Percentiles rank a stretch among this genome's conserved stretches.
Conservation (phyloP, 306 rosid species). For the Dalbergia cochinchinensis region DNA sequence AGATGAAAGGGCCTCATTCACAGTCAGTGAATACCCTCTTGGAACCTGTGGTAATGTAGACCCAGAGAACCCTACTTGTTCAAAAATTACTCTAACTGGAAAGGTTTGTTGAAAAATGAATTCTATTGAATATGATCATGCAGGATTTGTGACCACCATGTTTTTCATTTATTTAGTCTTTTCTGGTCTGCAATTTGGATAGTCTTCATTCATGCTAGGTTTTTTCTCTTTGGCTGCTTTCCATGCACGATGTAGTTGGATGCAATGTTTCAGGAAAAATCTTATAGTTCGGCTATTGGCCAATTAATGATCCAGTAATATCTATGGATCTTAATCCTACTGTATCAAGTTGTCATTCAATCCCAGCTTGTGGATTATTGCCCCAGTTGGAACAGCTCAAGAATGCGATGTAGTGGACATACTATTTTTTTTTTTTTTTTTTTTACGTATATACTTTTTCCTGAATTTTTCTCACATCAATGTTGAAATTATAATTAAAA, state of each 20-base stretch:
- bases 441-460: neutral
- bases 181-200: neutral
- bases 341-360: conserved; percentile 14
- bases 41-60: conserved; percentile 87
- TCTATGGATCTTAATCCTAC: neutral
- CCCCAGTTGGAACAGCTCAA: neutral
- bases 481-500: neutral
- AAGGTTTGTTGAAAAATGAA: conserved; percentile 60
- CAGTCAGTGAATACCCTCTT: conserved; percentile 80
- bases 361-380: neutral
- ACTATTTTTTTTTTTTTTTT: neutral
- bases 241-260: conserved; percentile 6
- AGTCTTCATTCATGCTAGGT: neutral
- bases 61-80: conserved; percentile 90
- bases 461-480: neutral
- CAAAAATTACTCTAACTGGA: conserved; percentile 85
- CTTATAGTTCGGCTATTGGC: neutral
- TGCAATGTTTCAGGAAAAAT: conserved; percentile 12
- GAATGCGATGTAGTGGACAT: neutral
- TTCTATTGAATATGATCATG: conserved; percentile 3
- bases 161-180: neutral
- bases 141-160: neutral
- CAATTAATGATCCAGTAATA: neutral
- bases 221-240: conserved; percentile 13
- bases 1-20: conserved; percentile 81